These are phyloP conservation scores for Penicillium fuscoglaucum DNA, from an alignment of 2,329 filamentous ascomycete species.

Conservation along the genomic window DNA sequence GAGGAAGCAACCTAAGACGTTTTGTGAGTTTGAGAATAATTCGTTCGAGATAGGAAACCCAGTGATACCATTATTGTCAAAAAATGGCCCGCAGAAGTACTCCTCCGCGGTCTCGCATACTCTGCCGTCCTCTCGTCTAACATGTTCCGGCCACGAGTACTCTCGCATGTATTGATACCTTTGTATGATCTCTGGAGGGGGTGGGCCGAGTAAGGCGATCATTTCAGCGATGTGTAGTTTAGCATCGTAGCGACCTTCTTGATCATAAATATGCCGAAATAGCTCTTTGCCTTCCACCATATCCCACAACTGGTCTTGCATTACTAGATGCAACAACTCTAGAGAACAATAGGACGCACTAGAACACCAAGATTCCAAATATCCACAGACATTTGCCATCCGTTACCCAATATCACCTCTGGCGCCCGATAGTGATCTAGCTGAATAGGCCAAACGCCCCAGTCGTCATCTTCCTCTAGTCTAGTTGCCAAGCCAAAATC, in stretches of 20 bases:
- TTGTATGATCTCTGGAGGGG: slow-evolving; percentile 38
- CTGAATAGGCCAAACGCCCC: slow-evolving; percentile 46
- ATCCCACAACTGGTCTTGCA: slow-evolving; percentile 38
- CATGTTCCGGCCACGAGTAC: slow-evolving; percentile 32
- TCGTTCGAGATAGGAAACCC: slow-evolving; percentile 13
- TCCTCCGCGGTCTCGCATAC: slow-evolving; percentile 36
- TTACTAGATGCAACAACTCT: slow-evolving; percentile 26
- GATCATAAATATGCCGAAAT: slow-evolving; percentile 38
- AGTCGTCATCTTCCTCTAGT: slow-evolving; percentile 45
- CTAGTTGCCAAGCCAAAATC: slow-evolving; percentile 41
- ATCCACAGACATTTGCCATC: slow-evolving; percentile 42
- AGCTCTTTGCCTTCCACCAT: slow-evolving; percentile 40
- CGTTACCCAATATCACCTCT: slow-evolving; percentile 43
- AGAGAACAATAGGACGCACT: slow-evolving; percentile 24
- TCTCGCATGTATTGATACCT: slow-evolving; percentile 36
- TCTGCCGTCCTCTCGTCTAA: slow-evolving; percentile 31
- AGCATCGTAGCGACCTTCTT: slow-evolving; percentile 38
- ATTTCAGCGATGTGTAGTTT: slow-evolving; percentile 47
- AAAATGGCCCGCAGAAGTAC: slow-evolving; percentile 42
- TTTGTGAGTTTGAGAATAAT: slow-evolving; percentile 24
- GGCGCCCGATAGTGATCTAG: slow-evolving; percentile 44
- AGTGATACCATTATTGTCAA: slow-evolving; percentile 34
- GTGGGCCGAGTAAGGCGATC: slow-evolving; percentile 44
- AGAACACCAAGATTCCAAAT: slow-evolving; percentile 47
- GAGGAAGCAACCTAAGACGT: slow-evolving; percentile 34